Percentiles rank a stretch among this genome's conserved stretches.
Conservation (phyloP, 805 yeast genomes). For the Ogataea methanolica region DNA sequence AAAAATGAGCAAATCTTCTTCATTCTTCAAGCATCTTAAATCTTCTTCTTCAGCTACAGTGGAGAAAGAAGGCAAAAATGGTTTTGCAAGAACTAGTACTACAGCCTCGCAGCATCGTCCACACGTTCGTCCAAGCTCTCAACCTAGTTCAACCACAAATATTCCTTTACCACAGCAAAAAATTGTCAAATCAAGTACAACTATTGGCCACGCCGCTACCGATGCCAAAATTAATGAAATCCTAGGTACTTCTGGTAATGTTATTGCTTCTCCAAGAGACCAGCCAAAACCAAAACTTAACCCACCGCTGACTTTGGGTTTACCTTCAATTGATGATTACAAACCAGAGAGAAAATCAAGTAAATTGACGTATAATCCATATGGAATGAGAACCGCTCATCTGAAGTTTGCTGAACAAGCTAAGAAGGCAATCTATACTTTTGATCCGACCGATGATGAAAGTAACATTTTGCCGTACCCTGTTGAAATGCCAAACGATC, state of each 20-base stretch:
- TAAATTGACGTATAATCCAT: constrained; percentile 61
- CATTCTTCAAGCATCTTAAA: constrained; percentile 9
- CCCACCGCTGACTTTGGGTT: constrained; percentile 16
- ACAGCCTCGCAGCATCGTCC: neutral
- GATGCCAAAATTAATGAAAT: constrained; percentile 17
- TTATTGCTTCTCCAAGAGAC: constrained; percentile 21
- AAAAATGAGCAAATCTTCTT: constrained; percentile 2
- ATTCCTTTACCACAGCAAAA: constrained; percentile 3
- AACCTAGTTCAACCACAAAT: neutral
- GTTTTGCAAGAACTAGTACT: no score
- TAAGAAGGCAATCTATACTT: constrained; percentile 5
- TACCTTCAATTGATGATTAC: constrained; percentile 28
- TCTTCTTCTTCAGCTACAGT: neutral
- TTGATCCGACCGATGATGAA: constrained; percentile 31
- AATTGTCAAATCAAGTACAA: constrained; percentile 5
- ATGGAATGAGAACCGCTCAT: constrained; percentile 42
- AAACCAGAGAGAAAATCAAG: constrained; percentile 10
- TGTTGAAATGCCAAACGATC: constrained; percentile 64
- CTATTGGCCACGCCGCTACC: constrained; percentile 9
- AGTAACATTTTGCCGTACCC: constrained; percentile 58
- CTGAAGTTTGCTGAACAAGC: constrained; percentile 1
- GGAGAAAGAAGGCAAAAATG: neutral
- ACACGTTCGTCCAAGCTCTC: neutral
- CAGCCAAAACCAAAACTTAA: constrained; percentile 7
- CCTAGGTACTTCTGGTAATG: constrained; percentile 19